Conservation (phyloP, 192 early-diverging fungal species). For the Linderina pennispora region DNA sequence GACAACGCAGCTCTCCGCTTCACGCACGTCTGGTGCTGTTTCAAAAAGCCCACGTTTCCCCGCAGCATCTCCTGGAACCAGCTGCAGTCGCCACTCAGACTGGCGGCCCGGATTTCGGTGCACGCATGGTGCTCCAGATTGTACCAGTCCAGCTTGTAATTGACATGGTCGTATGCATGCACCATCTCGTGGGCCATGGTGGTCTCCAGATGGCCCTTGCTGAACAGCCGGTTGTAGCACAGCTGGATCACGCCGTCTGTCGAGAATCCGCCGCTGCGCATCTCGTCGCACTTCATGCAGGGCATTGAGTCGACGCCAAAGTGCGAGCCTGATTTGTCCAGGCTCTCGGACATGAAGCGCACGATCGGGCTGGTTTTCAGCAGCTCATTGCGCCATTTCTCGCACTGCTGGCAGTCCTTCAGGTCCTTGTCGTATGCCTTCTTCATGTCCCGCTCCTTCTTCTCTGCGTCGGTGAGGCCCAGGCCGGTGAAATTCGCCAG, state of each 20-base stretch:
- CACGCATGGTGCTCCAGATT: slow-evolving; percentile 77
- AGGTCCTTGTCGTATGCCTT: slow-evolving; percentile 46
- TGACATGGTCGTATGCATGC: slow-evolving; percentile 74
- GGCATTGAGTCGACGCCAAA: slow-evolving; percentile 57
- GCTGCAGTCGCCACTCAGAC: slow-evolving; percentile 71
- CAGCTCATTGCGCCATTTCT: slow-evolving; percentile 70
- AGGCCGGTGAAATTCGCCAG: slow-evolving; percentile 55
- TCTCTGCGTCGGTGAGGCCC: slow-evolving; percentile 51
- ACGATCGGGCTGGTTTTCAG: slow-evolving; percentile 71
- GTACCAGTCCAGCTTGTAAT: slow-evolving; percentile 66
- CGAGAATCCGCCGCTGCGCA: slow-evolving; percentile 82
- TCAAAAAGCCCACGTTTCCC: slow-evolving; percentile 60
- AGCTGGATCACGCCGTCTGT: slow-evolving; percentile 74
- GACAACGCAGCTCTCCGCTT: slow-evolving; percentile 82
- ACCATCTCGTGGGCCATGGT: slow-evolving; percentile 94
- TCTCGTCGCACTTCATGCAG: slow-evolving; percentile 78
- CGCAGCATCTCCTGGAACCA: slow-evolving; percentile 64
- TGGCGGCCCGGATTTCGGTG: slow-evolving; percentile 75
- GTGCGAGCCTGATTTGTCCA: slow-evolving; percentile 62
- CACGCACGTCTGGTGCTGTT: slow-evolving; percentile 82
- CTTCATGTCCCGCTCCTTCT: slow-evolving; percentile 15
- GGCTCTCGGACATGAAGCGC: slow-evolving; percentile 76
- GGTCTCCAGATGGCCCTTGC: slow-evolving; percentile 81
- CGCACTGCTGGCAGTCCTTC: slow-evolving; percentile 59
- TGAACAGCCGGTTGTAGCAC: slow-evolving; percentile 77